Evolutionary conservation across 1,139 yeast species (phyloP).

Genomic region (Suhomyces atakaporum): DNA sequence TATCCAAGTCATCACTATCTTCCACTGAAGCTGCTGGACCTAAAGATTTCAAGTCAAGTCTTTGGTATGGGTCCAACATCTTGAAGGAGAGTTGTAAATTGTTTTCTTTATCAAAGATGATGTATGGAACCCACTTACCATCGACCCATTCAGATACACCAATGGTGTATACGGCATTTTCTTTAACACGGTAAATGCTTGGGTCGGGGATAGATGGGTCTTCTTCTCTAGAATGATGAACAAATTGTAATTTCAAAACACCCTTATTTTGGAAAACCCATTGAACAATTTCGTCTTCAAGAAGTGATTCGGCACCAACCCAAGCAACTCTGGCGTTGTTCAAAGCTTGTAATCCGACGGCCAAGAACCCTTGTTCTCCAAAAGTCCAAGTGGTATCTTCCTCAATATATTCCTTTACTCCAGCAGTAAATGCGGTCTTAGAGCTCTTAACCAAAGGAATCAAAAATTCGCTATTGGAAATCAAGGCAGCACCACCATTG

Average conservation of each 20-base stretch:
- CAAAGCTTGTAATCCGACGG: constrained; percentile 81
- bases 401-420: constrained; percentile 38
- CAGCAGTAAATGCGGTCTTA: constrained; percentile 62
- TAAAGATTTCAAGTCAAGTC: constrained; percentile 57
- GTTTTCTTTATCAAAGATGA: constrained; percentile 41
- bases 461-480: constrained; percentile 56
- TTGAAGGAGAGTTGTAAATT: constrained; percentile 81
- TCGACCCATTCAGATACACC: constrained; percentile 65
- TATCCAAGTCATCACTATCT: constrained; percentile 48
- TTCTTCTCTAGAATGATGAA: constrained; percentile 53
- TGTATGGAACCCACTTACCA: constrained; percentile 71
- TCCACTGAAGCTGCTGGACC: constrained; percentile 45
- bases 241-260: constrained; percentile 59
- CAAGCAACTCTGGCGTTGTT: constrained; percentile 79
- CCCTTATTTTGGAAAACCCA: constrained; percentile 80
- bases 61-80: constrained; percentile 94
- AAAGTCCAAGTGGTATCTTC: constrained; percentile 69
- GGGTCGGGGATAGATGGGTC: constrained; percentile 42
- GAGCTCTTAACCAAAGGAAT: constrained; percentile 75
- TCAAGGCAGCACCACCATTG: constrained; percentile 44
- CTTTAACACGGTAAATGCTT: constrained; percentile 69
- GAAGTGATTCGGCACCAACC: constrained; percentile 67
- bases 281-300: constrained; percentile 53
- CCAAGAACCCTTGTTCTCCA: constrained; percentile 77
- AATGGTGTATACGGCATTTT: constrained; percentile 63